phyloP scores from a whole-genome alignment of 192 early-diverging fungal genomes.

The Dimargaris xerosporica region DNA sequence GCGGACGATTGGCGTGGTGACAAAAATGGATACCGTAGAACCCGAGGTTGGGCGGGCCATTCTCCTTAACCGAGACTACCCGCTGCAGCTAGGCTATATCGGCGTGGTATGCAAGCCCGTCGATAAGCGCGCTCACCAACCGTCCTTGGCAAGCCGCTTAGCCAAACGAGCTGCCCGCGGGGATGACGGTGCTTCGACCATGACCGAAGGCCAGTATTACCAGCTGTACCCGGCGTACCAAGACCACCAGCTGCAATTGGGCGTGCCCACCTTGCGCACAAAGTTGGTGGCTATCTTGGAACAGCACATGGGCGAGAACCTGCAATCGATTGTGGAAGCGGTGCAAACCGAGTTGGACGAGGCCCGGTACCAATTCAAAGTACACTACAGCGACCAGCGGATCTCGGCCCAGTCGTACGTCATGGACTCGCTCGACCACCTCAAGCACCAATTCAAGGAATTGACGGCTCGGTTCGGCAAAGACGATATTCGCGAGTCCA shows the following conservation, averaged over 20 bases:
- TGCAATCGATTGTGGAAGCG: constrained; percentile 72
- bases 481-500: constrained; percentile 81
- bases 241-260: constrained; percentile 46
- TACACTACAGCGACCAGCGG: constrained; percentile 92
- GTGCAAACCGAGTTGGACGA: constrained; percentile 94
- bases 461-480: constrained; percentile 87
- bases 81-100: constrained; percentile 87
- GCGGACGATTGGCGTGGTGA: constrained; percentile 71
- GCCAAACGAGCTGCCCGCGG: neutral
- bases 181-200: neutral
- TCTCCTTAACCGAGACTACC: constrained; percentile 83
- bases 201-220: constrained; percentile 43
- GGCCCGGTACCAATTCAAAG: constrained; percentile 94
- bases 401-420: constrained; percentile 93
- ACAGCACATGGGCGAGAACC: constrained; percentile 72
- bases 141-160: neutral
- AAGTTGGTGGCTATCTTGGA: constrained; percentile 84
- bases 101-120: constrained; percentile 82
- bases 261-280: constrained; percentile 69
- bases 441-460: constrained; percentile 91
- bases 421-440: constrained; percentile 79
- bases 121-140: neutral
- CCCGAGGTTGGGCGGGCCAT: constrained; percentile 61
- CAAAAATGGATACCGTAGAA: constrained; percentile 78
- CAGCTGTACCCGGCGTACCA: constrained; percentile 33